Evolutionary conservation across 2,329 filamentous ascomycete species (phyloP).

Genomic region (Metarhizium guizhouense): DNA sequence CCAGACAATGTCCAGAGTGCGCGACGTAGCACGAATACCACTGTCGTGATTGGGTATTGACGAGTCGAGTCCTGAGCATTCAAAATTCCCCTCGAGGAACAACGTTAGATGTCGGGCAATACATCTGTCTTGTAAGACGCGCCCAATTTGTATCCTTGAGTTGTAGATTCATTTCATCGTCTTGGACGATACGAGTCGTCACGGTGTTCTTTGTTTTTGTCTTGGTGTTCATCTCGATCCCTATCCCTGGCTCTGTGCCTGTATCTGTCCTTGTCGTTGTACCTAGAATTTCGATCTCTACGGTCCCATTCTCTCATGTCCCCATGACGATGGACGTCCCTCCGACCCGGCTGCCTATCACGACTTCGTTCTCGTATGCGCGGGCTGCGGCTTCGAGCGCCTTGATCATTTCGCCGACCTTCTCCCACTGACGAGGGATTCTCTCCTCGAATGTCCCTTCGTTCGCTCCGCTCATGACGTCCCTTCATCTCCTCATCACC

Average conservation of each 20-base stretch:
- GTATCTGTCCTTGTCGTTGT: conserved; percentile 22
- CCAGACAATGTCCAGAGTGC: background rate
- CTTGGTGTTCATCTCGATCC: conserved; percentile 4
- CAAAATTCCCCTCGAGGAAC: background rate
- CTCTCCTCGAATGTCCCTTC: conserved; percentile 13
- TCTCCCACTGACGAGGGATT: conserved; percentile 10
- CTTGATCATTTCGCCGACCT: background rate
- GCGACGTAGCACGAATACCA: background rate
- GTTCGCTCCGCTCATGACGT: conserved; percentile 33
- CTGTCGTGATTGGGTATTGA: background rate
- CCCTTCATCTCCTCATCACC: conserved; percentile 60
- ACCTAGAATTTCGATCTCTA: conserved; percentile 7
- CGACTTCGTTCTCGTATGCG: conserved; percentile 23
- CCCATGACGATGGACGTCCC: conserved; percentile 17
- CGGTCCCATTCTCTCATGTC: conserved; percentile 13
- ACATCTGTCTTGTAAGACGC: background rate
- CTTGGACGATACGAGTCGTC: conserved; percentile 10
- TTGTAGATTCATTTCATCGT: conserved; percentile 5
- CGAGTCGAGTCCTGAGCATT: background rate
- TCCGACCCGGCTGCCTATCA: conserved; percentile 21
- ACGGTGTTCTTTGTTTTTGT: conserved; percentile 1
- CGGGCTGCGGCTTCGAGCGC: background rate
- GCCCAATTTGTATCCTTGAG: background rate
- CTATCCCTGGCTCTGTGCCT: conserved; percentile 21
- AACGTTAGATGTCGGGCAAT: background rate